Percentiles rank a stretch among this genome's conserved stretches.
These are phyloP conservation scores for Mallotus nudiflorus DNA, from an alignment of 345 rosid genomes.

Conservation along the genomic window DNA sequence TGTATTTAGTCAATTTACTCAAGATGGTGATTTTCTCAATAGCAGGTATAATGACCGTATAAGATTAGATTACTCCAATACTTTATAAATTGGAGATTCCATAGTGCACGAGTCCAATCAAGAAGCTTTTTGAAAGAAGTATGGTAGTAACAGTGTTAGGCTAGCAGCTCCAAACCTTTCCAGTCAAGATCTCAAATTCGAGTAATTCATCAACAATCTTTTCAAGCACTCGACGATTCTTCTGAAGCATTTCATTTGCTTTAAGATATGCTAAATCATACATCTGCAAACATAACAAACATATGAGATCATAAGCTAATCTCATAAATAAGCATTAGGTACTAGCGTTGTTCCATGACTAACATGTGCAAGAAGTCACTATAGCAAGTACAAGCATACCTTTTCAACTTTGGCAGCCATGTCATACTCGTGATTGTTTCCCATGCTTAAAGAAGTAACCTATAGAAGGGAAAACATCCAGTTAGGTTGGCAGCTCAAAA, in stretches of 20 bases:
- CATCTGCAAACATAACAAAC: conserved; percentile 45
- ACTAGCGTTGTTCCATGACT: not conserved
- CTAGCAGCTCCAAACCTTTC: conserved; percentile 55
- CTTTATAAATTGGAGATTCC: not conserved
- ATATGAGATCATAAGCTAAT: not conserved
- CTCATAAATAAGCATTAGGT: conserved; percentile 16
- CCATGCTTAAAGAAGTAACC: conserved; percentile 85
- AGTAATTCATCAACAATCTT: conserved; percentile 87
- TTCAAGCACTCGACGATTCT: conserved; percentile 71
- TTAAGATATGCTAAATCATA: conserved; percentile 74
- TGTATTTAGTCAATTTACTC: no score
- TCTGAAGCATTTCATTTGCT: conserved; percentile 77
- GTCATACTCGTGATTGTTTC: conserved; percentile 75
- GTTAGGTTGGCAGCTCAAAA: not conserved
- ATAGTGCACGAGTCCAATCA: conserved; percentile 12
- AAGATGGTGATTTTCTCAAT: no score
- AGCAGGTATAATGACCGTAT: no score
- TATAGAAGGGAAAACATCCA: conserved; percentile 29
- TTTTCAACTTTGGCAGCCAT: conserved; percentile 88
- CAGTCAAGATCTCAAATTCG: conserved; percentile 79
- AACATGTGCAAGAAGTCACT: conserved; percentile 5
- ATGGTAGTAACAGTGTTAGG: conserved; percentile 17
- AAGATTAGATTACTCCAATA: no score
- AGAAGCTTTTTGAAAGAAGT: conserved; percentile 11
- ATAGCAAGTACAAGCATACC: conserved; percentile 39